phyloP scores from a whole-genome alignment of 495 filamentous ascomycete genomes.

The Polyplosphaeria fusca region DNA sequence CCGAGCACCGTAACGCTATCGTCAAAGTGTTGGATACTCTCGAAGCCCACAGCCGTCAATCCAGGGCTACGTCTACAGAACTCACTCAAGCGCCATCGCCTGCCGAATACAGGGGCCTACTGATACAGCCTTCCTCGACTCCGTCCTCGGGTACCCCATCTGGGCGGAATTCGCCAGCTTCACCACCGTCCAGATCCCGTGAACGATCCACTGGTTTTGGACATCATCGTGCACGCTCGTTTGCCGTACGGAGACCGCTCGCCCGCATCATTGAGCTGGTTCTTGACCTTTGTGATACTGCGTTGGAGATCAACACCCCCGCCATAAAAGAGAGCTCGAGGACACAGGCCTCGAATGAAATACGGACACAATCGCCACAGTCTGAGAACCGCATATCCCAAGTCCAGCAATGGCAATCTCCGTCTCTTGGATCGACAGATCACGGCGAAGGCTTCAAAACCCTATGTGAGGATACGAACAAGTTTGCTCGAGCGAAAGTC shows the following conservation, averaged over 20 bases:
- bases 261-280: slow-evolving; percentile 91
- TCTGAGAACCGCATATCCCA: slow-evolving; percentile 91
- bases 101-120: slow-evolving; percentile 83
- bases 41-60: slow-evolving; percentile 72
- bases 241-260: slow-evolving; percentile 83
- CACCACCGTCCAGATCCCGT: slow-evolving; percentile 66
- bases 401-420: slow-evolving; percentile 92
- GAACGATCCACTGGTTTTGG: slow-evolving; percentile 73
- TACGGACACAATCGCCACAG: slow-evolving; percentile 89
- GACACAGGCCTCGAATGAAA: slow-evolving; percentile 57
- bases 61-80: slow-evolving; percentile 57
- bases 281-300: slow-evolving; percentile 91
- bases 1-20: slow-evolving; percentile 93
- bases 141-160: slow-evolving; percentile 61
- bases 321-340: slow-evolving; percentile 74
- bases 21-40: slow-evolving; percentile 91
- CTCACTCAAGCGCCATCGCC: slow-evolving; percentile 47
- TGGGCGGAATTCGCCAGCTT: slow-evolving; percentile 64
- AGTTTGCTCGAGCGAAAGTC: slow-evolving; percentile 77
- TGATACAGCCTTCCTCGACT: slow-evolving; percentile 71
- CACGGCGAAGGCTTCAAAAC: slow-evolving; percentile 89
- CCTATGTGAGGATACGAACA: slow-evolving; percentile 83
- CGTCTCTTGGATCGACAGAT: slow-evolving; percentile 84
- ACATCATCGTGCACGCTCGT: slow-evolving; percentile 72
- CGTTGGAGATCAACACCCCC: slow-evolving; percentile 89